Percentiles rank a stretch among this genome's conserved stretches.
Conservation (phyloP, 2,329 filamentous ascomycete genomes). For the Colletotrichum somersetense region DNA sequence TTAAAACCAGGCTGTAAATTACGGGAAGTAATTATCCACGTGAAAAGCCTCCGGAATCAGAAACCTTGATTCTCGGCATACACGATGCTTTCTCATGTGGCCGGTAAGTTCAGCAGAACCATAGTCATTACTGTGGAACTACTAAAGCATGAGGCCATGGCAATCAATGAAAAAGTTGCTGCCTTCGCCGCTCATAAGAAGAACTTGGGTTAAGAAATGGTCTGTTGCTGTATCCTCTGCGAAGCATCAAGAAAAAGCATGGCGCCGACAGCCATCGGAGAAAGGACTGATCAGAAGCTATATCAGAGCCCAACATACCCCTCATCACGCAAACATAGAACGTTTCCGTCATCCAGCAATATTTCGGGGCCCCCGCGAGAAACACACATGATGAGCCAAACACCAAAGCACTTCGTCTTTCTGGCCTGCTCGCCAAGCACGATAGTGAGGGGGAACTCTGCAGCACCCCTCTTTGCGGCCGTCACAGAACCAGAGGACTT, state of each 20-base stretch:
- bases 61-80: background rate
- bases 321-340: background rate
- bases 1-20: too few relatives aligned
- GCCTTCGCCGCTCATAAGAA: too few relatives aligned
- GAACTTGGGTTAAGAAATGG: too few relatives aligned
- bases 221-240: too few relatives aligned
- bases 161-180: background rate
- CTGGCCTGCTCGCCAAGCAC: background rate
- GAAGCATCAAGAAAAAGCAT: too few relatives aligned
- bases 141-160: background rate
- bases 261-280: background rate
- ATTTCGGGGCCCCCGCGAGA: too few relatives aligned
- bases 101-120: background rate
- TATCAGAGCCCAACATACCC: background rate
- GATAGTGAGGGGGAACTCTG: background rate
- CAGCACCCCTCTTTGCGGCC: background rate
- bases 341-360: background rate
- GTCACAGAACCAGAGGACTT: background rate
- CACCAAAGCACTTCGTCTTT: slow-evolving; percentile 17
- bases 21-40: too few relatives aligned
- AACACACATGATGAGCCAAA: too few relatives aligned
- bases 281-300: background rate
- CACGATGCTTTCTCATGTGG: background rate
- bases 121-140: background rate
- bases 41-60: too few relatives aligned